Percentiles rank a stretch among this genome's conserved stretches.
These are phyloP conservation scores for Tuber aestivum DNA, from an alignment of 495 filamentous ascomycete genomes.

Conservation along the genomic window DNA sequence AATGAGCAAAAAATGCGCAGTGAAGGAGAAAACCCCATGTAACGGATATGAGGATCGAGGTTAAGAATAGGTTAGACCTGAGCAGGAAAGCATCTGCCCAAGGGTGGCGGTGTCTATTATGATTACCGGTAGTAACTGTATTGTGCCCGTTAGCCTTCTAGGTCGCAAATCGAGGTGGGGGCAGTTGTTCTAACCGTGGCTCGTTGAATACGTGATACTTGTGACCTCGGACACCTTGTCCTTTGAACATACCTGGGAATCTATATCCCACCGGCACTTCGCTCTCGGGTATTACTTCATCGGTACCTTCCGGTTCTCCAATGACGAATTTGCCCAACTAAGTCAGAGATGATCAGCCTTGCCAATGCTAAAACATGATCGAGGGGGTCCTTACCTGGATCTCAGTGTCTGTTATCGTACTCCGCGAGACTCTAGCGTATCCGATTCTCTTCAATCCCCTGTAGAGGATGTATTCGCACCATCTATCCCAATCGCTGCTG, in stretches of 20 bases:
- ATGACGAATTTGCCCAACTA: constrained; percentile 91
- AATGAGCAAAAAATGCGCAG: not conserved
- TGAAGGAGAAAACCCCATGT: not conserved
- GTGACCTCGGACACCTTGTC: constrained; percentile 82
- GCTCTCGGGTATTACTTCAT: constrained; percentile 55
- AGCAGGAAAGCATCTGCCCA: not conserved
- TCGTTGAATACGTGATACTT: constrained; percentile 93
- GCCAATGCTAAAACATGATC: not conserved
- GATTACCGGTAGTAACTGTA: constrained; percentile 29
- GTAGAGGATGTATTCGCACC: constrained; percentile 99
- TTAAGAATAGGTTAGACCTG: not conserved
- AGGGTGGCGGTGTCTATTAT: not conserved
- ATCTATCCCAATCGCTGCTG: constrained; percentile 86
- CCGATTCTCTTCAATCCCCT: constrained; percentile 80
- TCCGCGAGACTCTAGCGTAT: constrained; percentile 81
- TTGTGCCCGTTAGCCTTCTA: constrained; percentile 9
- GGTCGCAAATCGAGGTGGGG: not conserved
- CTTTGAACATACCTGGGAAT: constrained; percentile 84
- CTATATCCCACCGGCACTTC: constrained; percentile 66
- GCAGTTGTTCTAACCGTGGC: constrained; percentile 58
- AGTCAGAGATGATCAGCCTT: not conserved
- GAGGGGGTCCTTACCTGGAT: constrained; percentile 60
- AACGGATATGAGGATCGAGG: not conserved
- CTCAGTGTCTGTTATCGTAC: constrained; percentile 95
- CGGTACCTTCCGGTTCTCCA: constrained; percentile 56